These are phyloP conservation scores for Cyclotella cryptica DNA, from an alignment of 108 stramenopile species.

Conservation along the genomic window DNA sequence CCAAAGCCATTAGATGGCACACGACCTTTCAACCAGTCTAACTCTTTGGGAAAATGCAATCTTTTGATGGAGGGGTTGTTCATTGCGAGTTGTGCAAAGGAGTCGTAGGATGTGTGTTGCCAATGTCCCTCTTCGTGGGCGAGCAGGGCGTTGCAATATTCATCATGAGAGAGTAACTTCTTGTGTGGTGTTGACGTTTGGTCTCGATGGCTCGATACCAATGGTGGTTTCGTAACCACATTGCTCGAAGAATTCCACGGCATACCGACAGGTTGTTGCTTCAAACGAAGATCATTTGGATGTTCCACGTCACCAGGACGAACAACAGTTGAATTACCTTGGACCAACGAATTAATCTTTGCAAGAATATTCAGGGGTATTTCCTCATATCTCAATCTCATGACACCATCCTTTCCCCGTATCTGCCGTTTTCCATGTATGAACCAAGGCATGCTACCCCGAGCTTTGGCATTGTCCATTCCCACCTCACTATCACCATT, in stretches of 20 bases:
- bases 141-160: constrained; percentile 6
- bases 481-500: not conserved
- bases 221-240: not conserved
- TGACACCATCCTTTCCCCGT: constrained; percentile 24
- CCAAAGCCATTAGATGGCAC: constrained; percentile 3
- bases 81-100: not conserved
- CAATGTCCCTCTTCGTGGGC: constrained; percentile 17
- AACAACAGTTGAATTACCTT: not conserved
- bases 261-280: not conserved
- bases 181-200: not conserved
- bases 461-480: not conserved
- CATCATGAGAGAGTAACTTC: not conserved
- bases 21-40: constrained; percentile 3
- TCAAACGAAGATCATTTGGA: not conserved
- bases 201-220: not conserved
- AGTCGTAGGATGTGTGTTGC: not conserved
- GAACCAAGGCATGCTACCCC: constrained; percentile 10
- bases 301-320: not conserved
- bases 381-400: constrained; percentile 6
- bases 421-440: constrained; percentile 8
- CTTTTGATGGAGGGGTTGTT: constrained; percentile 4
- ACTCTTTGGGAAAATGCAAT: constrained; percentile 19
- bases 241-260: not conserved
- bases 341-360: not conserved
- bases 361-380: constrained; percentile 6